A percentile compares a stretch with the other conserved stretches of the same genome.
Evolutionary conservation across 2,329 filamentous ascomycete species (phyloP).

Genomic region (Cordyceps cicadae): DNA sequence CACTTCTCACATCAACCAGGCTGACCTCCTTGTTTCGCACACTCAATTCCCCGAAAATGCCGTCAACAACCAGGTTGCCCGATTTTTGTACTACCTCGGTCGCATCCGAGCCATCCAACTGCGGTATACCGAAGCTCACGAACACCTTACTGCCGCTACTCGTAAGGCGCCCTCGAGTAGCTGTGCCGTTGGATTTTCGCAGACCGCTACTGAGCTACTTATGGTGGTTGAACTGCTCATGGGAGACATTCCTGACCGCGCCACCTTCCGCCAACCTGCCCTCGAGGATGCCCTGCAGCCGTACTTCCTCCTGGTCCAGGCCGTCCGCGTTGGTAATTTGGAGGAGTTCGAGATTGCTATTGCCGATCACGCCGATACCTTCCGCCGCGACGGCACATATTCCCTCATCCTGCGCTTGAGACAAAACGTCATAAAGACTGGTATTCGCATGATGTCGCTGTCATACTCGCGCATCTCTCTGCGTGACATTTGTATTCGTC

Average conservation of each 20-base stretch:
- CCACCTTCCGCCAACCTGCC: constrained; percentile 81
- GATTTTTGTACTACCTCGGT: constrained; percentile 94
- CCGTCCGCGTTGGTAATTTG: constrained; percentile 91
- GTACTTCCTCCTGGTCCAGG: constrained; percentile 89
- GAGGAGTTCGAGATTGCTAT: constrained; percentile 88
- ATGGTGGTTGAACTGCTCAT: constrained; percentile 94
- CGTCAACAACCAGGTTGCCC: constrained; percentile 94
- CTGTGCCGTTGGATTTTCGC: constrained; percentile 88
- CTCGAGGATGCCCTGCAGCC: constrained; percentile 84
- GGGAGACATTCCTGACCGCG: constrained; percentile 95
- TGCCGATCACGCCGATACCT: constrained; percentile 69
- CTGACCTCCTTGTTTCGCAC: constrained; percentile 90
- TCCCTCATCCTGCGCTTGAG: constrained; percentile 88
- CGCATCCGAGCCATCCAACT: constrained; percentile 95
- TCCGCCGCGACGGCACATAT: constrained; percentile 91
- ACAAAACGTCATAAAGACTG: constrained; percentile 99
- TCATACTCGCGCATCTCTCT: constrained; percentile 97
- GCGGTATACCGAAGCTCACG: constrained; percentile 92
- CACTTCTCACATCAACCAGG: constrained; percentile 94
- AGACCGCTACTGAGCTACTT: constrained; percentile 92
- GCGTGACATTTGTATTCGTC: constrained; percentile 90
- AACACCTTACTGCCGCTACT: constrained; percentile 85
- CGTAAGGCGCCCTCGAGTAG: constrained; percentile 88
- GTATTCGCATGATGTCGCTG: constrained; percentile 97
- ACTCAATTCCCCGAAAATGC: constrained; percentile 91